Base-by-base conservation (phyloP, 371 early-diverging fungal species). In the Rhizopus sp. region DNA sequence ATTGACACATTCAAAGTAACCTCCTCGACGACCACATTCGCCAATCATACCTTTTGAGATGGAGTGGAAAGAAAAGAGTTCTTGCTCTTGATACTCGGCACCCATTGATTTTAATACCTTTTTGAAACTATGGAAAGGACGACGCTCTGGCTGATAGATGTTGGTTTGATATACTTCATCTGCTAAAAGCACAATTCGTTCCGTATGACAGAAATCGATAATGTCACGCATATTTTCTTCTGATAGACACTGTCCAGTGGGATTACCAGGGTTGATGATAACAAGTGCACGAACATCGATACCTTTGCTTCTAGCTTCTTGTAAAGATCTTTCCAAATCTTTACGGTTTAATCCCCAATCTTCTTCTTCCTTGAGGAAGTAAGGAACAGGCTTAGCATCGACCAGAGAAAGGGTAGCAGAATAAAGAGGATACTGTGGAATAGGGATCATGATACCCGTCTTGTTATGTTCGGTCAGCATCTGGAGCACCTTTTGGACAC, bases 111-210 rank as follows among this genome's bases (percentile, higher is more conserved):
- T 78, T 44, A 91, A 75, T 0, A 94, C 90, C 81, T 97, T 94
- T 76, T 94, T 95, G 85, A 97, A 96, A 51, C 95, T 95, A 68
- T 88, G 88, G 75, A 96, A 98, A 23, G 97, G 99, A 10, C 89
- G 86, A 31, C 74, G 59, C 31, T 81, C 76, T 17, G 93, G 89
- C 40, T 74, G 67, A 76, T 96, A 97, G 41, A 94, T 85, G 77
- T 97, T 97, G 54, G 93, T 87, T 80, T 98, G 98, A 70, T 98
- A 98, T 12, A 98, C 99, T 70, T 98, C 99, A 69, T 98, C 99
- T 6, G 99, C 98, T 48, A 98, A 66, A 29, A 98, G 65, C 13
- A 95, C 87, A 17, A 98, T 70, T 9, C 76, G 79, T 62, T 98
- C 89, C 59, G 72, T 66, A 60, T 89, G 78, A 73, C 94, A 94